Conservation (phyloP, 2,329 filamentous ascomycete genomes). For the Sarocladium kiliense region DNA sequence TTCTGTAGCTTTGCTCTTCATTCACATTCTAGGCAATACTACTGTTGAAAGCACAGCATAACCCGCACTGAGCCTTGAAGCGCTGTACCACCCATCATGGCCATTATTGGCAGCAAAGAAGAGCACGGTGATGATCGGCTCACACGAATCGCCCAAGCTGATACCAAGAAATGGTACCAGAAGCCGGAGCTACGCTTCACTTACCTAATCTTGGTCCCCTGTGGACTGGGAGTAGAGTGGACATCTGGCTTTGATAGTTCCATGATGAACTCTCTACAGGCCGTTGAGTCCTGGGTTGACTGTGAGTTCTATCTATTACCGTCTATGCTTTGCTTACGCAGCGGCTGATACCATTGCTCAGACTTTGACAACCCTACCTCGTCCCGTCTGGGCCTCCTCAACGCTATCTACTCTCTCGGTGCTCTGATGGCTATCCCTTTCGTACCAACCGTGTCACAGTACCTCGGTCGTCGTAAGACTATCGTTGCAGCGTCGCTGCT, state of each 20-base stretch:
- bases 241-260: slow-evolving; percentile 38
- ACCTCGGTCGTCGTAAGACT: slow-evolving; percentile 31
- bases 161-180: slow-evolving; percentile 31
- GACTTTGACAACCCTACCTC: slow-evolving; percentile 36
- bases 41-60: no score
- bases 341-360: slow-evolving; percentile 10
- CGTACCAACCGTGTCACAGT: slow-evolving; percentile 30
- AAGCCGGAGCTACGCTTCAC: slow-evolving; percentile 33
- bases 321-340: no score
- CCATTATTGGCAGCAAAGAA: slow-evolving; percentile 28
- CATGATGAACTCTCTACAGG: slow-evolving; percentile 39
- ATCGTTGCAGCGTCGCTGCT: slow-evolving; percentile 26
- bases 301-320: slow-evolving; percentile 21
- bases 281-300: slow-evolving; percentile 31
- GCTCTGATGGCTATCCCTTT: slow-evolving; percentile 36
- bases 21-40: no score
- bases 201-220: slow-evolving; percentile 34
- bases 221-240: slow-evolving; percentile 35
- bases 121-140: slow-evolving; percentile 27
- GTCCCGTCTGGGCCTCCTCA: slow-evolving; percentile 33
- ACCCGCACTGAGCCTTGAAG: no score
- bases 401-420: slow-evolving; percentile 37
- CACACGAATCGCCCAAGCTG: slow-evolving; percentile 27
- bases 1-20: no score
- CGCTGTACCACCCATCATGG: slow-evolving; percentile 17